Evolutionary conservation across 2,329 filamentous ascomycete genomes (phyloP).

Genomic region (Aspergillus sp.): DNA sequence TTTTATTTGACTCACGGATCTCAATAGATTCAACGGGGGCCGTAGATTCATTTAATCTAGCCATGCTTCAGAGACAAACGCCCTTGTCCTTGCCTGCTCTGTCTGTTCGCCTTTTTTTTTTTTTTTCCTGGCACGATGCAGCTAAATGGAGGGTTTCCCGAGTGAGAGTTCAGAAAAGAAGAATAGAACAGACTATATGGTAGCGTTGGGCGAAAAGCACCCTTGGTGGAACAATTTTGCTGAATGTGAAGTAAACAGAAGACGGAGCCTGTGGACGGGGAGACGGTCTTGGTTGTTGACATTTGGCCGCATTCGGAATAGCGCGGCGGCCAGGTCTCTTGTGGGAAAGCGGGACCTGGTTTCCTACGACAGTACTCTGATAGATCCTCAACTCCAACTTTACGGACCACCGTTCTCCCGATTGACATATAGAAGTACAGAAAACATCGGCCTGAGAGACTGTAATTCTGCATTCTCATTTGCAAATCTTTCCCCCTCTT

Average conservation of each 20-base stretch:
- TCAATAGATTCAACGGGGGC: conserved; percentile 41
- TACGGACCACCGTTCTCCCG: neutral
- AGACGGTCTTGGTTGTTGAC: conserved; percentile 25
- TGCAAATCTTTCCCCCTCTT: neutral
- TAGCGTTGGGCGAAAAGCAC: neutral
- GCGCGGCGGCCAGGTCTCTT: conserved; percentile 9
- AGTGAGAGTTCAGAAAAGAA: neutral
- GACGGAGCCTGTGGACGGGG: neutral
- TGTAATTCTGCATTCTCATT: neutral
- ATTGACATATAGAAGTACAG: neutral
- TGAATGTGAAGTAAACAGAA: conserved; percentile 1
- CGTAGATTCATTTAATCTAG: conserved; percentile 42
- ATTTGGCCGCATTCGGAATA: conserved; percentile 29
- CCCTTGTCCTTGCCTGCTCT: no score
- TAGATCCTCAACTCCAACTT: neutral
- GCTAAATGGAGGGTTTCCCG: no score
- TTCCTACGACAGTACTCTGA: neutral
- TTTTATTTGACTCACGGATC: conserved; percentile 30
- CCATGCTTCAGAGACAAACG: conserved; percentile 28
- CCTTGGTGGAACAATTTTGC: neutral
- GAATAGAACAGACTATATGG: no score
- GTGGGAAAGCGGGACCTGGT: neutral
- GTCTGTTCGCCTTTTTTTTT: no score
- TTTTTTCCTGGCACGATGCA: no score
- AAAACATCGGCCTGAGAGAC: neutral